Evolutionary conservation across 1,139 yeast species (phyloP).

Genomic region (Kodamaea sp.): DNA sequence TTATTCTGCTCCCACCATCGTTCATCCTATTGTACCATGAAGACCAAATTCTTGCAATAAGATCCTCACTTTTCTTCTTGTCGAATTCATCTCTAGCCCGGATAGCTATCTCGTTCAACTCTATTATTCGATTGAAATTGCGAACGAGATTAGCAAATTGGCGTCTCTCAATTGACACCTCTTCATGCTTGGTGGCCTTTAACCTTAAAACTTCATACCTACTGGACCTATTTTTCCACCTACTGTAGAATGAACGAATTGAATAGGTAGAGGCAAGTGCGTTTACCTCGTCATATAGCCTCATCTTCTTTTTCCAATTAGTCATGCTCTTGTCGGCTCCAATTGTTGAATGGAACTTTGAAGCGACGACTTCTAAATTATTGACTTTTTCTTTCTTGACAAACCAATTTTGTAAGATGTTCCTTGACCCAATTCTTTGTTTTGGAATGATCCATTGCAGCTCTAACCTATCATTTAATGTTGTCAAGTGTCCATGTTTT

Average conservation of each 20-base stretch:
- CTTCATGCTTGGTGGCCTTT: not conserved
- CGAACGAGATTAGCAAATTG: not conserved
- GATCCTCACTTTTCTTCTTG: not conserved
- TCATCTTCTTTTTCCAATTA: slow-evolving; percentile 1
- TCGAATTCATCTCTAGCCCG: not conserved
- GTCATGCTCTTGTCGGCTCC: slow-evolving; percentile 3
- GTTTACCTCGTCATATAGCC: not conserved
- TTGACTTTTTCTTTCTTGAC: slow-evolving; percentile 11
- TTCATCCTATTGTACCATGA: slow-evolving; percentile 4
- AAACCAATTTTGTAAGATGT: slow-evolving; percentile 18
- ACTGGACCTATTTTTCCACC: slow-evolving; percentile 3
- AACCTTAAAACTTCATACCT: not conserved
- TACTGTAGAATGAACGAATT: slow-evolving; percentile 4
- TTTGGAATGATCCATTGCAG: not conserved
- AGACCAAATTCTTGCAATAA: slow-evolving; percentile 1
- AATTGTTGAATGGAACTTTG: slow-evolving; percentile 9
- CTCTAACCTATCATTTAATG: not conserved
- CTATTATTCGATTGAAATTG: not conserved
- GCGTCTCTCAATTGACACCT: not conserved
- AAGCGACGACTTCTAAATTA: slow-evolving; percentile 15
- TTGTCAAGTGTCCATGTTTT: slow-evolving; percentile 1
- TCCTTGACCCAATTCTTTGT: slow-evolving; percentile 1
- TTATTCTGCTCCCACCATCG: not conserved
- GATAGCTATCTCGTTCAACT: not conserved
- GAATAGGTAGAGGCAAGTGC: slow-evolving; percentile 1